These are phyloP conservation scores for Suillus luteus DNA, from an alignment of 768 basidiomycete genomes.

Conservation along the genomic window DNA sequence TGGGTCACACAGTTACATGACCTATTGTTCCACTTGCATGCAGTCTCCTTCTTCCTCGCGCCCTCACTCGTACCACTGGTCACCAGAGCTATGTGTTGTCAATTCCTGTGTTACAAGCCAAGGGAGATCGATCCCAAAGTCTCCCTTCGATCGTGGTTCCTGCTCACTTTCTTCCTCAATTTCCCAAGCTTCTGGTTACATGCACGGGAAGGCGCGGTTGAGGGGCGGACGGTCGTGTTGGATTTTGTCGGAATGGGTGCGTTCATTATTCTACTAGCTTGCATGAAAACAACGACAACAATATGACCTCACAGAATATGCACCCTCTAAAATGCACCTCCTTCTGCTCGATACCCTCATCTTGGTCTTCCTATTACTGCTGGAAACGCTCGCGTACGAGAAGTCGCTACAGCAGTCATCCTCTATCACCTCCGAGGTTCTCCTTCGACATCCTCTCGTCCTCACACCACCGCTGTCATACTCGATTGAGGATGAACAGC, in stretches of 20 bases:
- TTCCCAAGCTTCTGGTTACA: constrained; percentile 64
- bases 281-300: background rate
- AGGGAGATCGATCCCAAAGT: constrained; percentile 64
- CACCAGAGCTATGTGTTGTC: constrained; percentile 51
- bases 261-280: constrained; percentile 3
- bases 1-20: constrained; percentile 56
- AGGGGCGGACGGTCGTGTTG: constrained; percentile 66
- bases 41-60: constrained; percentile 76
- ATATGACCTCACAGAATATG: constrained; percentile 42
- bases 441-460: constrained; percentile 31
- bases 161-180: constrained; percentile 60
- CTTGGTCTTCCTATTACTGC: constrained; percentile 62
- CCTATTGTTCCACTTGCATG: constrained; percentile 71
- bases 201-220: constrained; percentile 48
- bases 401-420: constrained; percentile 42
- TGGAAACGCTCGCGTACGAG: constrained; percentile 72
- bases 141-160: constrained; percentile 70
- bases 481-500: constrained; percentile 27
- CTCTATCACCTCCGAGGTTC: constrained; percentile 43
- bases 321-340: constrained; percentile 67
- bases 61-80: constrained; percentile 51
- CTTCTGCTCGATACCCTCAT: constrained; percentile 69
- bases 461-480: constrained; percentile 23
- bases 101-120: constrained; percentile 68
- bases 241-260: constrained; percentile 80